These are phyloP conservation scores for Pseudogymnoascus sp. DNA, from an alignment of 2,329 filamentous ascomycete species.

Conservation along the genomic window DNA sequence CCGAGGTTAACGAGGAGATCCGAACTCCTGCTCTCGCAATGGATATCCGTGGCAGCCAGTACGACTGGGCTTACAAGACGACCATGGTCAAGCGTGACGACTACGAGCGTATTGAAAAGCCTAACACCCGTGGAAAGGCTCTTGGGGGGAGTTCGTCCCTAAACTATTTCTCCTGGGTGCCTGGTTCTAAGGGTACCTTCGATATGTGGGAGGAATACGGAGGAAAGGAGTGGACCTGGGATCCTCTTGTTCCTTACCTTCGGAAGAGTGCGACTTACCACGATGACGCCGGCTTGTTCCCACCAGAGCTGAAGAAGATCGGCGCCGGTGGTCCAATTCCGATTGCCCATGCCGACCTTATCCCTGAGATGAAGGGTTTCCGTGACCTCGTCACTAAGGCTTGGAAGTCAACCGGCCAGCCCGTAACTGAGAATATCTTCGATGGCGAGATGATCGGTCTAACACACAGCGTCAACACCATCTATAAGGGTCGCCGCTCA, in stretches of 20 bases:
- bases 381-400: conserved; percentile 40
- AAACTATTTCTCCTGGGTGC: conserved; percentile 60
- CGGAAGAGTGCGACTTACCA: conserved; percentile 49
- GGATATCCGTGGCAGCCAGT: conserved; percentile 43
- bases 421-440: conserved; percentile 41
- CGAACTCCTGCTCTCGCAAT: conserved; percentile 45
- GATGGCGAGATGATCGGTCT: conserved; percentile 47
- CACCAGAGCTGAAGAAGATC: conserved; percentile 40
- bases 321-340: conserved; percentile 44
- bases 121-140: too few species aligned
- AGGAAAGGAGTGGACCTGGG: too few species aligned
- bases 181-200: conserved; percentile 48
- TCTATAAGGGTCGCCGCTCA: conserved; percentile 47
- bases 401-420: conserved; percentile 44
- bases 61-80: conserved; percentile 55
- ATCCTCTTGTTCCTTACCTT: too few species aligned
- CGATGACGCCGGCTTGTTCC: too few species aligned
- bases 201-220: conserved; percentile 40
- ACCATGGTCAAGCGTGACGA: conserved; percentile 50
- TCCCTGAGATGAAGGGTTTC: conserved; percentile 44
- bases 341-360: conserved; percentile 45
- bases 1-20: conserved; percentile 41
- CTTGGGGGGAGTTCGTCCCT: conserved; percentile 41
- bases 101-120: conserved; percentile 54
- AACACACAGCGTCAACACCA: conserved; percentile 43